Base-by-base conservation (phyloP, 108 stramenopile genomes). In the Skeletonema menzelii region DNA sequence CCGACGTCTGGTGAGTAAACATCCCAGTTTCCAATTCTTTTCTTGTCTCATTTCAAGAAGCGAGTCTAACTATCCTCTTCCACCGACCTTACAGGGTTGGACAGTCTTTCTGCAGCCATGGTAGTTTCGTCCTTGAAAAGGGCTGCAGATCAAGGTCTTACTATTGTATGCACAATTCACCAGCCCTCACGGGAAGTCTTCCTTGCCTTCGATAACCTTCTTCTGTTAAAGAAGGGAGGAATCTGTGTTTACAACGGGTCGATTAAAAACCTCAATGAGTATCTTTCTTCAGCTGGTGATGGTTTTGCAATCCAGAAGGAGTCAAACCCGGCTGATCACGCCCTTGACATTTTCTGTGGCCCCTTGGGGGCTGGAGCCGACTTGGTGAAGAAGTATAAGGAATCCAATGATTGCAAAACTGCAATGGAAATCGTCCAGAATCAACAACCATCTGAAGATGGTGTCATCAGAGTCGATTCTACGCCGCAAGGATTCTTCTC, bases 111-210 rank as follows among this genome's bases (percentile, higher is more conserved):
- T 42, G 40, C 40, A 11, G 40, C 40, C 7, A 42, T 42, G 40
- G 40, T 42, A 42, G 40, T 42, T 42, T 42, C 40, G 11, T 42
- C 89, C 11, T 77, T 97, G 8, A 82, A 92, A 55, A 67, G 68
- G 30, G 56, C 96, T 59, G 83, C 88, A 12, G 26, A 61, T 19
- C 20, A 56, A 4, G 77, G 83, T 24, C 87, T 92, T 83, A 68
- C 95, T 6, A 86, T 97, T 72, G 91, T 82, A 3, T 77, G 85
- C 15, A 91, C 96, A 17, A 82, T 97, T 66, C 97, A 97, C 79
- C 95, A 96, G 67, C 97, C 97, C 0, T 69, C 93, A 1, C 87
- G 85, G 1, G 86, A 83, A 15, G 95, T 96, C 42, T 96, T 91
- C 84, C 80, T 86, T 12, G 42, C 88, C 62, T 77, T 95, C 64